These are phyloP conservation scores for Syzygium syzygioides DNA, from an alignment of 441 rosid species.

Conservation along the genomic window DNA sequence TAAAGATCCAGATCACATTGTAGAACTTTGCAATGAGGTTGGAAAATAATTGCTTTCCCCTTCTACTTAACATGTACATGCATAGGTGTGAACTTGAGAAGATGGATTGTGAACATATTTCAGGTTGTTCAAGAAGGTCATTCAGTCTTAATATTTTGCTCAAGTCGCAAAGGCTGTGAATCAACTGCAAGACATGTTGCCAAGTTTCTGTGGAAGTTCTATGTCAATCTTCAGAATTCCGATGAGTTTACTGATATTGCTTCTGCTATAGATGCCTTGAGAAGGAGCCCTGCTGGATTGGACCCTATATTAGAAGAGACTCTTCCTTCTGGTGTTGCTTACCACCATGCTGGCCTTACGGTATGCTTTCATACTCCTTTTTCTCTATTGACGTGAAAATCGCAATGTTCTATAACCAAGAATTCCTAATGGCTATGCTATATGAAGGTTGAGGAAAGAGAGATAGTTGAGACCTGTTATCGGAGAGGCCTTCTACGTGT, in stretches of 20 bases:
- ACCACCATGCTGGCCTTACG: slow-evolving; percentile 99
- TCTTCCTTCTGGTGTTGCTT: slow-evolving; percentile 93
- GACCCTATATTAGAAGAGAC: slow-evolving; percentile 92
- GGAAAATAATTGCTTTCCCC: slow-evolving; percentile 8
- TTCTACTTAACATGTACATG: slow-evolving; percentile 1
- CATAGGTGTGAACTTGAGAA: slow-evolving; percentile 13
- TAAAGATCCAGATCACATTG: slow-evolving; percentile 96
- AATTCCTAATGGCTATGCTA: slow-evolving; percentile 8
- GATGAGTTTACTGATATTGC: slow-evolving; percentile 59
- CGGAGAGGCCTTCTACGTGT: slow-evolving; percentile 87
- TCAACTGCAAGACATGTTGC: slow-evolving; percentile 92
- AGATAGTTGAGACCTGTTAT: slow-evolving; percentile 88
- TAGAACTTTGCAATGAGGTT: slow-evolving; percentile 94
- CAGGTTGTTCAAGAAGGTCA: slow-evolving; percentile 98
- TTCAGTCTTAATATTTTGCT: slow-evolving; percentile 91
- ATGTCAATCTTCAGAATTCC: slow-evolving; percentile 31
- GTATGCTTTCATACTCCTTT: slow-evolving; percentile 30
- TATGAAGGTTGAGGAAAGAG: slow-evolving; percentile 94
- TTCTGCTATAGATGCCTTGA: slow-evolving; percentile 77
- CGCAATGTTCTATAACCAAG: background rate
- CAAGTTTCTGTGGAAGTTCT: slow-evolving; percentile 64
- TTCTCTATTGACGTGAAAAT: background rate
- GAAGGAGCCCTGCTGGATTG: slow-evolving; percentile 83
- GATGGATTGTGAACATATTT: slow-evolving; percentile 15
- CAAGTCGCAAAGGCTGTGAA: slow-evolving; percentile 98